These are phyloP conservation scores for Cryptosporidium tyzzeri DNA, from an alignment of 169 alveolate species.

Conservation along the genomic window DNA sequence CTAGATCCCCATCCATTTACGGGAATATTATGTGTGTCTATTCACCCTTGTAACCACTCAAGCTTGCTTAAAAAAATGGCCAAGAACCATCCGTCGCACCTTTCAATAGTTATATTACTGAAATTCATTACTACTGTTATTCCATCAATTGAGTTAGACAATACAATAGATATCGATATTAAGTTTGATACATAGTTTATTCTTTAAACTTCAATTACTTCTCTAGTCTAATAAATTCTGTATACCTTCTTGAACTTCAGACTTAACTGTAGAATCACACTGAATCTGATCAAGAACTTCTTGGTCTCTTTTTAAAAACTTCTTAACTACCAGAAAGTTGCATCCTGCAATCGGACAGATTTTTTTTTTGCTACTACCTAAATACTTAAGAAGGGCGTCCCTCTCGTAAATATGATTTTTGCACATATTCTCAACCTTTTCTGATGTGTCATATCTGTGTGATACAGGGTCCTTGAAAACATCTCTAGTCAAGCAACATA, in stretches of 20 bases:
- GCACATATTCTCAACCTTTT: slow-evolving; percentile 24
- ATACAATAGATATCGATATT: slow-evolving; percentile 83
- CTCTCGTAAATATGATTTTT: slow-evolving; percentile 51
- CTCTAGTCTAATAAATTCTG: background rate
- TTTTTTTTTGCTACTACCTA: slow-evolving; percentile 50
- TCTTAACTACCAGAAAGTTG: slow-evolving; percentile 14
- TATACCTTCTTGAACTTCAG: background rate
- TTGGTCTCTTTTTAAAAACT: slow-evolving; percentile 18
- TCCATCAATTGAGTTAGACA: slow-evolving; percentile 90
- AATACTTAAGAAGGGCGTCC: slow-evolving; percentile 57
- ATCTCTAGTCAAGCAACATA: slow-evolving; percentile 63
- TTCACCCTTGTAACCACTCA: slow-evolving; percentile 94
- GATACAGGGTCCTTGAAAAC: slow-evolving; percentile 42
- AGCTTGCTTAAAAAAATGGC: slow-evolving; percentile 86
- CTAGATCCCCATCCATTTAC: slow-evolving; percentile 92
- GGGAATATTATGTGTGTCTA: slow-evolving; percentile 85
- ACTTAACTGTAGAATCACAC: background rate
- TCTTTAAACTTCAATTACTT: background rate
- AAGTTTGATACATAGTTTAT: slow-evolving; percentile 5
- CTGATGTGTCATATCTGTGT: slow-evolving; percentile 47
- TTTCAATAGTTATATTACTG: slow-evolving; percentile 83
- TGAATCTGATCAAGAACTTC: slow-evolving; percentile 43
- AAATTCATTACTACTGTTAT: slow-evolving; percentile 87
- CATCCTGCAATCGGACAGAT: slow-evolving; percentile 72
- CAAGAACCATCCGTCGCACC: slow-evolving; percentile 78